Evolutionary conservation across 2,329 filamentous ascomycete genomes (phyloP).

Genomic region (Aspergillus sp.): DNA sequence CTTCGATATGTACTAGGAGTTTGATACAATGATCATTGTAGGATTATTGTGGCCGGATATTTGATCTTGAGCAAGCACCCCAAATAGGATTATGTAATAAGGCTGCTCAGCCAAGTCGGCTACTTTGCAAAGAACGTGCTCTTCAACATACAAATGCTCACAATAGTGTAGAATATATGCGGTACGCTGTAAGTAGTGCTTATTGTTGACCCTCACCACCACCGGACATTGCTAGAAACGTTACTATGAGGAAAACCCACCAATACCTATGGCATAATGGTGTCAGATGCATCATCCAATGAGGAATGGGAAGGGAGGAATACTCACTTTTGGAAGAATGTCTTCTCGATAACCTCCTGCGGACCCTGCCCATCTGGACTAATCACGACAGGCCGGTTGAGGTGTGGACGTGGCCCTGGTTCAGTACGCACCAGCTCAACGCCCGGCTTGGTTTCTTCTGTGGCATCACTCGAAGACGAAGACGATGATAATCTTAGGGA

Average conservation of each 20-base stretch:
- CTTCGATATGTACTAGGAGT: too few relatives aligned
- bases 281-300: background rate
- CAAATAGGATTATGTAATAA: too few relatives aligned
- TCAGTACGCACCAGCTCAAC: slow-evolving; percentile 29
- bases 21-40: too few relatives aligned
- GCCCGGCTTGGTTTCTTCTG: slow-evolving; percentile 12
- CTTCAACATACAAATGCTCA: too few relatives aligned
- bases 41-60: too few relatives aligned
- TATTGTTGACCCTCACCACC: slow-evolving; percentile 28
- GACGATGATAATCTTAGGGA: slow-evolving; percentile 23
- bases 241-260: slow-evolving; percentile 40
- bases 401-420: slow-evolving; percentile 29
- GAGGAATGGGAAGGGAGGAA: background rate
- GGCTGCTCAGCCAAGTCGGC: too few relatives aligned
- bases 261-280: slow-evolving; percentile 32
- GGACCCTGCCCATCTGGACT: slow-evolving; percentile 32
- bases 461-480: slow-evolving; percentile 10
- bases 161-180: background rate
- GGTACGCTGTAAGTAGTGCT: background rate
- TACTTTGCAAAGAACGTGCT: too few relatives aligned
- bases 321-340: slow-evolving; percentile 39
- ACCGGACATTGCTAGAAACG: slow-evolving; percentile 36
- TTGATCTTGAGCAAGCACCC: too few relatives aligned
- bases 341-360: slow-evolving; percentile 37
- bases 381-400: slow-evolving; percentile 35